These are phyloP conservation scores for Lachnellula arida DNA, from an alignment of 2,329 filamentous ascomycete genomes.

Conservation along the genomic window DNA sequence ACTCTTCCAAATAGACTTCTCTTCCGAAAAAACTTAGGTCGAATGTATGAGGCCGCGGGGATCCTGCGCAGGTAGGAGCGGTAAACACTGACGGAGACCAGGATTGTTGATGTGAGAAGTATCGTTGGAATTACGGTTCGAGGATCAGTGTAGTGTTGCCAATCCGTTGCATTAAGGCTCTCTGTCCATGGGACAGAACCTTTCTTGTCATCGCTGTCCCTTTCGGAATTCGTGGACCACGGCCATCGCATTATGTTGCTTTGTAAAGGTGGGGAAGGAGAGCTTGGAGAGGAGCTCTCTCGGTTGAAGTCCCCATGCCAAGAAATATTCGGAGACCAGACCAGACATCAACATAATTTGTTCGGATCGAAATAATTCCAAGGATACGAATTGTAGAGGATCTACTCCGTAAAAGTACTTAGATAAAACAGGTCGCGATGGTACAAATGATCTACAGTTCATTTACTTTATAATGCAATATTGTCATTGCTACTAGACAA, in stretches of 20 bases:
- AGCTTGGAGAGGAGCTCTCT: background rate
- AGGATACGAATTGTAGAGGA: background rate
- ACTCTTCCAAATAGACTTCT: conserved; percentile 79
- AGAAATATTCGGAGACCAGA: background rate
- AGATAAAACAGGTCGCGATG: background rate
- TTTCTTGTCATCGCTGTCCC: conserved; percentile 29
- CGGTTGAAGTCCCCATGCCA: background rate
- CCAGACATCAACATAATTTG: background rate
- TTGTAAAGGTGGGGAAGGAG: conserved; percentile 4
- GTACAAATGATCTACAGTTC: background rate
- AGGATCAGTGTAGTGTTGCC: conserved; percentile 51
- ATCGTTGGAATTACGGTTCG: conserved; percentile 49
- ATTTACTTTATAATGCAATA: background rate
- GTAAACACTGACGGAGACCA: conserved; percentile 57
- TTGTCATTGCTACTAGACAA: conserved; percentile 1
- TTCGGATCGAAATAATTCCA: background rate
- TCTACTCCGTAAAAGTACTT: too few species aligned
- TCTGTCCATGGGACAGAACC: conserved; percentile 38
- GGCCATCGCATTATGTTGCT: conserved; percentile 43
- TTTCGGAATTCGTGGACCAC: conserved; percentile 36
- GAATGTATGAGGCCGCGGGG: conserved; percentile 70
- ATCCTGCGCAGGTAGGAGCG: conserved; percentile 78
- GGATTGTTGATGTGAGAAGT: conserved; percentile 50
- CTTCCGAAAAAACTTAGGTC: conserved; percentile 67
- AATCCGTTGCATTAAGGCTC: conserved; percentile 44